These are phyloP conservation scores for Nitzschia inconspicua DNA, from an alignment of 108 stramenopile genomes.

Conservation along the genomic window DNA sequence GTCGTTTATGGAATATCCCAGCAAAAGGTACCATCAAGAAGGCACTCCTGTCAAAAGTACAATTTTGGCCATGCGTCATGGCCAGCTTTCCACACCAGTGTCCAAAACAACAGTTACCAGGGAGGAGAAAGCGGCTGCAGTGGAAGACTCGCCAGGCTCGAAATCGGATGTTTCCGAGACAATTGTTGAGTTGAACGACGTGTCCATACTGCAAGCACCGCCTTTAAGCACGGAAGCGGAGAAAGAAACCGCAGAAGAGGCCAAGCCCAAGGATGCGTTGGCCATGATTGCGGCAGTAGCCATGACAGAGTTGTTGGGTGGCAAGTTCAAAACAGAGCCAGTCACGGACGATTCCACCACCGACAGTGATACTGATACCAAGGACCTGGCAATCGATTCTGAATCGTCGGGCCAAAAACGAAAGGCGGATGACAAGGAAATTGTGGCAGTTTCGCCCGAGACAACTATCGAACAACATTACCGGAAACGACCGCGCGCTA, in stretches of 20 bases:
- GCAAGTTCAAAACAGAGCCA: not conserved
- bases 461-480: not conserved
- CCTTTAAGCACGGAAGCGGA: not conserved
- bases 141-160: no score
- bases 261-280: constrained; percentile 21
- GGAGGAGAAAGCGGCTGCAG: no score
- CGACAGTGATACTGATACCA: not conserved
- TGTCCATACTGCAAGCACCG: not conserved
- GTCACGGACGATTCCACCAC: not conserved
- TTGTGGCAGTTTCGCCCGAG: constrained; percentile 1
- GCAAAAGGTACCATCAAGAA: no score
- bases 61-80: no score
- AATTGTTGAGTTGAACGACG: not conserved
- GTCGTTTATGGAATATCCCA: no score
- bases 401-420: not conserved
- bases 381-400: not conserved
- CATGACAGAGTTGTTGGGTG: constrained; percentile 50
- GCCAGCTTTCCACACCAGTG: no score
- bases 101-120: no score
- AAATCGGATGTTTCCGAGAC: no score
- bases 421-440: no score
- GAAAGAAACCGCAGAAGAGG: not conserved
- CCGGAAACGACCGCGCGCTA: not conserved
- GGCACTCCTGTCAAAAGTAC: no score
- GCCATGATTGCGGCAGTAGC: constrained; percentile 64